Evolutionary conservation across 208 protist species (phyloP), one percentile per base, ranked within the genome.

Genomic region (Acanthamoeba lenticulata): DNA sequence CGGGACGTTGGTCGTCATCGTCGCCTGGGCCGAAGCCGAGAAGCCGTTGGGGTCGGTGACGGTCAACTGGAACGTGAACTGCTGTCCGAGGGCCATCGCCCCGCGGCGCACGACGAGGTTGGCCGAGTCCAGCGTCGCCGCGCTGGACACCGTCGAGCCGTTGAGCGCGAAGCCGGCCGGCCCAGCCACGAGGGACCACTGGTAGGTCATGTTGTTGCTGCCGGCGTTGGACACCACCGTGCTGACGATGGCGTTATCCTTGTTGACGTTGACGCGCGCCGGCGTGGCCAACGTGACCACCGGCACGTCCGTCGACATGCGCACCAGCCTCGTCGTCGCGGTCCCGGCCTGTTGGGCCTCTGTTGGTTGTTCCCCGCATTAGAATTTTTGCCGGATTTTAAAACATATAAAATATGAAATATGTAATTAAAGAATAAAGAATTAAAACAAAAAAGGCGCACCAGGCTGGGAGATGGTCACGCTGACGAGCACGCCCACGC

Each of bases 191-290:
- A 77, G 67, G 15, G 0, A 17, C 67, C 67, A 77, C 36, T 17
- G 7, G 67, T 77, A 77, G 36, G 32, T 77, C 2, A 77, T 24
- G 36, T 6, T 2, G 0, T 4, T 44, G 13, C 29, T 24, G 2
- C 29, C 19, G 29, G 67, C 32, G 67, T 77, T 77, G 67, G n/a
- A n/a, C n/a, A n/a, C n/a, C n/a, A 77, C 67, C 29, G 19, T 17
- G 67, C 67, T 77, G 32, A n/a, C 40, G 67, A 77, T 40, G 67
- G 67, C 67, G 67, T 77, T 77, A 21, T 24, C 29, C 67, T 77
- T 24, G 19, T 77, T 77, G 67, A 77, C 67, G 19, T 77, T 77
- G 15, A 77, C 67, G 6, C 67, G 67, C 32, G 32, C 67, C 6
- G 67, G 67, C 34, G 67, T 13, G n/a, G 36, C 36, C 34, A 77